Evolutionary conservation across 1,284 basidiomycete species (phyloP).

Genomic region (Ceratobasidium sp.): DNA sequence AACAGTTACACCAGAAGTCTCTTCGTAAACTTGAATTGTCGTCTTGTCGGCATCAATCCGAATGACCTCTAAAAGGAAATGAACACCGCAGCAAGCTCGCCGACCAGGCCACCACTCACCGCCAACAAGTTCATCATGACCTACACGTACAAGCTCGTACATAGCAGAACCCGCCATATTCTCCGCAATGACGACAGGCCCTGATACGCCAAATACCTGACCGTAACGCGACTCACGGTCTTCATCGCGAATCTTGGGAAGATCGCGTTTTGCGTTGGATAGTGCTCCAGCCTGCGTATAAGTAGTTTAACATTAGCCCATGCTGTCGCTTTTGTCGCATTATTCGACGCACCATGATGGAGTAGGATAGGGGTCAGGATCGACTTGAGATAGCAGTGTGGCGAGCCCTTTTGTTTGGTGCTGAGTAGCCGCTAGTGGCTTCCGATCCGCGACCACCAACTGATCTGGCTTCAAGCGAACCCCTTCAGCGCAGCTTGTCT

Average conservation of each 20-base stretch:
- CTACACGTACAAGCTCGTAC: slow-evolving; percentile 97
- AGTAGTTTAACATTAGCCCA: background rate
- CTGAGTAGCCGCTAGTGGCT: too few relatives aligned
- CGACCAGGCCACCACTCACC: slow-evolving; percentile 64
- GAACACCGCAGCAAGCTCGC: slow-evolving; percentile 52
- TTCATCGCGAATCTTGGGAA: slow-evolving; percentile 90
- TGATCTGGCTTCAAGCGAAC: too few relatives aligned
- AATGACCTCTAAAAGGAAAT: slow-evolving; percentile 85
- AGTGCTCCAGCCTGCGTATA: slow-evolving; percentile 91
- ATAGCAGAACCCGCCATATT: slow-evolving; percentile 97
- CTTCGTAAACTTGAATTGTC: slow-evolving; percentile 99
- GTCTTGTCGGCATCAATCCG: slow-evolving; percentile 97
- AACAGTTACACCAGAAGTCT: slow-evolving; percentile 97
- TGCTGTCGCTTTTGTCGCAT: background rate
- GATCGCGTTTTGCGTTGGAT: slow-evolving; percentile 88
- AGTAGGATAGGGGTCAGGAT: slow-evolving; percentile 46
- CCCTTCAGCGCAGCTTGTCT: too few relatives aligned
- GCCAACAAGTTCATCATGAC: slow-evolving; percentile 97
- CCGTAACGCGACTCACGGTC: slow-evolving; percentile 91
- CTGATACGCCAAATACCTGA: slow-evolving; percentile 93
- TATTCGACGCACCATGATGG: slow-evolving; percentile 30
- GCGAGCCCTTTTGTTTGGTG: slow-evolving; percentile 36
- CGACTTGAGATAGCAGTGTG: slow-evolving; percentile 26
- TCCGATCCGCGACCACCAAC: too few relatives aligned
- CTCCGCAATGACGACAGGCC: slow-evolving; percentile 96